Evolutionary conservation across 257 asterid genomes (phyloP).

Genomic region (Penstemon newberryi): DNA sequence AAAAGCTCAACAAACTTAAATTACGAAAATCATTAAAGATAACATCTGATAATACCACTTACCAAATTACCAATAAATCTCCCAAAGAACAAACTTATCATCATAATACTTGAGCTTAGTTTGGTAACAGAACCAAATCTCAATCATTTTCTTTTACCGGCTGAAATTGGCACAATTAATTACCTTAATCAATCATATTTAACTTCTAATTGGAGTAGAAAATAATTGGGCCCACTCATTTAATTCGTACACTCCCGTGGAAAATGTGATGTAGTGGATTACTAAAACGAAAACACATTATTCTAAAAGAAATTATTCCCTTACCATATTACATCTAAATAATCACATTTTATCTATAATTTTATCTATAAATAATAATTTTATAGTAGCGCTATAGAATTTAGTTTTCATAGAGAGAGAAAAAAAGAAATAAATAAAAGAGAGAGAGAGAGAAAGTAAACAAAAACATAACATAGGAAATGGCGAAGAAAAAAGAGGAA

Average conservation of each 20-base stretch:
- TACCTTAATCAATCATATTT: background rate
- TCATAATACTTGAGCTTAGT: background rate
- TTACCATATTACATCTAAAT: slow-evolving; percentile 24
- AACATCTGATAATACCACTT: too few relatives aligned
- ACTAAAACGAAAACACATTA: background rate
- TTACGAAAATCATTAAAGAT: too few relatives aligned
- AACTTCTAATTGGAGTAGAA: too few relatives aligned
- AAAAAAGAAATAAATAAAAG: background rate
- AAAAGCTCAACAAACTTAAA: too few relatives aligned
- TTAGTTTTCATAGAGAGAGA: slow-evolving; percentile 27
- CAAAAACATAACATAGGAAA: slow-evolving; percentile 61
- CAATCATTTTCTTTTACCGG: background rate
- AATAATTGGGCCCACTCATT: background rate
- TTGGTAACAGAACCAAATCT: background rate
- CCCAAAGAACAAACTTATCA: background rate
- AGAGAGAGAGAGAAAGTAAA: slow-evolving; percentile 34
- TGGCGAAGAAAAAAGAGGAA: slow-evolving; percentile 55
- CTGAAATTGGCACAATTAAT: background rate
- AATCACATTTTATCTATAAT: background rate
- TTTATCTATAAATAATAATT: slow-evolving; percentile 27
- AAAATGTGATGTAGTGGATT: slow-evolving; percentile 23
- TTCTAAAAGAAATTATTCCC: background rate
- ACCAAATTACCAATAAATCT: background rate
- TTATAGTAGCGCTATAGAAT: background rate
- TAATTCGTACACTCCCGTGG: slow-evolving; percentile 21